A percentile compares a stretch with the other conserved stretches of the same genome.
phyloP scores from a whole-genome alignment of 2,329 filamentous ascomycete species.

The Coniochaeta ligniaria region DNA sequence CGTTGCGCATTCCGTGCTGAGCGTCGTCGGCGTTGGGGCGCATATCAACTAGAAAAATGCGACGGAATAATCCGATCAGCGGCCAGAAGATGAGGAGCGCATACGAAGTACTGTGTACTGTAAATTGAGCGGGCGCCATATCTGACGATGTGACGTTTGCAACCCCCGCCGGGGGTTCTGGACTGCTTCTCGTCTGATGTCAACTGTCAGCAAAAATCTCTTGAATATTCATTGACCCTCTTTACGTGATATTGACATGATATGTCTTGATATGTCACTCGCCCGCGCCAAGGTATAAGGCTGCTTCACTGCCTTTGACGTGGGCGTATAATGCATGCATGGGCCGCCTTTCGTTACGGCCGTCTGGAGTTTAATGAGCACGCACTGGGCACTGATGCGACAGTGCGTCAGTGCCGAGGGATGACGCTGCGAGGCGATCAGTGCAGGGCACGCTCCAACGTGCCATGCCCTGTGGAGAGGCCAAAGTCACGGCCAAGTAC shows the following conservation, averaged over 20 bases:
- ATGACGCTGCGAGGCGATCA: background rate
- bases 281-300: background rate
- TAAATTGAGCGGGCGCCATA: background rate
- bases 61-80: background rate
- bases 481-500: background rate
- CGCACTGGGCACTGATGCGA: no score
- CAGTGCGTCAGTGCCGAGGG: background rate
- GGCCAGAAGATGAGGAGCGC: background rate
- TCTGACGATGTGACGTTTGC: no score
- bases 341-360: background rate
- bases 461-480: background rate
- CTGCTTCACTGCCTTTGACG: background rate
- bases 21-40: background rate
- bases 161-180: no score
- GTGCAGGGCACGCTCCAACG: background rate
- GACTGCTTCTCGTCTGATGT: no score
- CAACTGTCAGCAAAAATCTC: no score
- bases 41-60: background rate
- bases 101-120: background rate
- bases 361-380: constrained; percentile 1
- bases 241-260: background rate
- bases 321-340: background rate
- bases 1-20: background rate
- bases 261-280: background rate
- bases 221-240: background rate